phyloP scores from a whole-genome alignment of 2,329 filamentous ascomycete genomes.

The Trichoderma aggressivum region DNA sequence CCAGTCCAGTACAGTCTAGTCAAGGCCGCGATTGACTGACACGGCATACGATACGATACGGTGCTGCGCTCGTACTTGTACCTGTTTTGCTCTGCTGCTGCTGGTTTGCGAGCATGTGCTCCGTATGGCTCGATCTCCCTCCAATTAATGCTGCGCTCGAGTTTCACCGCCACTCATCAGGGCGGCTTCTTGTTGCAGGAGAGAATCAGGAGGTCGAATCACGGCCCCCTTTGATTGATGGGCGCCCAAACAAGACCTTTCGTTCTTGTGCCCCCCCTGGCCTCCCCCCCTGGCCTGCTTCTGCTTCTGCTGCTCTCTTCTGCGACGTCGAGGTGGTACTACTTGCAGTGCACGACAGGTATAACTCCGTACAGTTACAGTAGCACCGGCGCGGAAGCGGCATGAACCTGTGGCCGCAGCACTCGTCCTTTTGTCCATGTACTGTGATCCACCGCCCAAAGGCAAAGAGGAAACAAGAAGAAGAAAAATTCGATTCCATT shows the following conservation, averaged over 20 bases:
- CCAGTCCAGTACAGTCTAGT: not conserved
- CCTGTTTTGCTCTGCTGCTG: not conserved
- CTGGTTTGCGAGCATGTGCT: not conserved
- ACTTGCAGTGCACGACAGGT: not conserved
- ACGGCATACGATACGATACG: not conserved
- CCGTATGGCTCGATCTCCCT: slow-evolving; percentile 6
- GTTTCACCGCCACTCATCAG: slow-evolving; percentile 20
- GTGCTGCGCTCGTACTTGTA: not conserved
- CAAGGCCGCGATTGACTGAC: not conserved
- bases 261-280: slow-evolving; percentile 1
- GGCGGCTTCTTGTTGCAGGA: slow-evolving; percentile 16
- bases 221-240: slow-evolving; percentile 12
- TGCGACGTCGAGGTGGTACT: slow-evolving; percentile 10
- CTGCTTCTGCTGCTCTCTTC: slow-evolving; percentile 1
- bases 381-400: not conserved
- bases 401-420: not conserved
- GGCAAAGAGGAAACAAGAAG: not conserved
- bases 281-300: not conserved
- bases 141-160: slow-evolving; percentile 8
- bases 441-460: slow-evolving; percentile 1
- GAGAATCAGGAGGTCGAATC: slow-evolving; percentile 13
- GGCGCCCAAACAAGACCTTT: not conserved
- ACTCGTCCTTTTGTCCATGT: not conserved
- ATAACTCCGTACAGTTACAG: no score
- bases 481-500: not conserved